phyloP scores from a whole-genome alignment of 1,139 yeast species.

The Meyerozyma athensensis region DNA sequence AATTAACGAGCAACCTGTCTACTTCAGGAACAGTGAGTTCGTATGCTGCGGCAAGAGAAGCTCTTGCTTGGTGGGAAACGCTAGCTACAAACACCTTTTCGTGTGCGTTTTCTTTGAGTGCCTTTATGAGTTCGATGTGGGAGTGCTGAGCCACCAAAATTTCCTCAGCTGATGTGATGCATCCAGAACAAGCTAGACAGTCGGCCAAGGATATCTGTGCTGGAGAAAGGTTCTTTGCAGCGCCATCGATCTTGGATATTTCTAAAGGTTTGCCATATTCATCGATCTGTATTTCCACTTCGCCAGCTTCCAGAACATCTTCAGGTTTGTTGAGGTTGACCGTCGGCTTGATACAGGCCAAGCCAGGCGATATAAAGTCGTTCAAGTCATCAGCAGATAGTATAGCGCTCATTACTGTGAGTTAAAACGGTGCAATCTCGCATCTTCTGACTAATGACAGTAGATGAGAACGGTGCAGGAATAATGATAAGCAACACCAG shows the following conservation, averaged over 20 bases:
- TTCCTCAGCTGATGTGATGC: conserved; percentile 95
- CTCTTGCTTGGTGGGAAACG: conserved; percentile 81
- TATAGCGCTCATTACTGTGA: conserved; percentile 66
- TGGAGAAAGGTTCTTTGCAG: conserved; percentile 50
- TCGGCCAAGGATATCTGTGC: conserved; percentile 90
- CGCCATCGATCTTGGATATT: conserved; percentile 56
- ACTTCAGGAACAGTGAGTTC: conserved; percentile 46
- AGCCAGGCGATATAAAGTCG: conserved; percentile 91
- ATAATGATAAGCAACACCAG: not conserved
- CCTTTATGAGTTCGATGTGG: conserved; percentile 68
- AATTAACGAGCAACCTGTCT: conserved; percentile 56
- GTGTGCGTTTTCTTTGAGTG: conserved; percentile 30
- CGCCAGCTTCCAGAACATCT: conserved; percentile 23
- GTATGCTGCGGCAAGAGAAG: conserved; percentile 73
- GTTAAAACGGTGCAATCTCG: no score
- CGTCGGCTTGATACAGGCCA: conserved; percentile 84
- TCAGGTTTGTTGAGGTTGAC: conserved; percentile 36
- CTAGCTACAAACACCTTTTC: conserved; percentile 61
- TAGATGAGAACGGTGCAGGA: not conserved
- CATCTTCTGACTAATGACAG: conserved; percentile 2
- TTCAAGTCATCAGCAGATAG: conserved; percentile 86
- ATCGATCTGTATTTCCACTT: conserved; percentile 63
- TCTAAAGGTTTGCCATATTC: conserved; percentile 66
- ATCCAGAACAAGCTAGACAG: conserved; percentile 95
- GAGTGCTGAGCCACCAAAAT: conserved; percentile 88